Conservation (phyloP, 2,329 filamentous ascomycete genomes). For the Fusarium ambrosium region DNA sequence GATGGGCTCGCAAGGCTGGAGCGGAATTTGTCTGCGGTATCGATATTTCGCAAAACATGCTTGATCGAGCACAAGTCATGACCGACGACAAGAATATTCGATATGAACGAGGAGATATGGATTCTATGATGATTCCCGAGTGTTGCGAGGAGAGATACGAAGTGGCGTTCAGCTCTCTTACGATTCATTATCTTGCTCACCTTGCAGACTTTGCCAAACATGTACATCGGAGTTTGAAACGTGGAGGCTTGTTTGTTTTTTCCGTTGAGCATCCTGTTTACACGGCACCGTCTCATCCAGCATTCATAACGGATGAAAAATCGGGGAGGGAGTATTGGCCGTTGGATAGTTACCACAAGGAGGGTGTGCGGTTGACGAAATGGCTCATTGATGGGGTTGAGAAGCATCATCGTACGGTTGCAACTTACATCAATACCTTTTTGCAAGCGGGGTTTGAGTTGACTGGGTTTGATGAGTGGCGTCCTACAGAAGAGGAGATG, state of each 20-base stretch:
- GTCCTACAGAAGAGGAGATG: not conserved
- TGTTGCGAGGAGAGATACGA: not conserved
- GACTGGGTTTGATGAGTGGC: not conserved
- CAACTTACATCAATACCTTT: not conserved
- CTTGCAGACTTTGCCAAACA: not conserved
- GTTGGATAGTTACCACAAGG: not conserved
- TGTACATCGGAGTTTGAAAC: not conserved
- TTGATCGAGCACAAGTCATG: not conserved
- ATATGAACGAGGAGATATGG: not conserved
- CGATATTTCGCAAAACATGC: constrained; percentile 2
- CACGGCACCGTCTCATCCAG: not conserved
- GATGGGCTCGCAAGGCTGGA: not conserved
- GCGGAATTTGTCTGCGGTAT: not conserved
- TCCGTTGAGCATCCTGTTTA: not conserved
- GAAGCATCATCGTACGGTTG: not conserved
- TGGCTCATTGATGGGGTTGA: not conserved
- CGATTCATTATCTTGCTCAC: not conserved
- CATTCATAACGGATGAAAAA: not conserved
- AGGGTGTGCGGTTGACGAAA: not conserved
- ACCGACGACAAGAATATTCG: not conserved
- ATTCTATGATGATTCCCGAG: not conserved
- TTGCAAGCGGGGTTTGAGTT: not conserved
- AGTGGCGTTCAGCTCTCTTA: not conserved
- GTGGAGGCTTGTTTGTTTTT: not conserved
- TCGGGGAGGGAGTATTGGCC: not conserved